Base-by-base conservation (phyloP, 768 basidiomycete genomes). In the Lanmaoa pseudosensibilis region DNA sequence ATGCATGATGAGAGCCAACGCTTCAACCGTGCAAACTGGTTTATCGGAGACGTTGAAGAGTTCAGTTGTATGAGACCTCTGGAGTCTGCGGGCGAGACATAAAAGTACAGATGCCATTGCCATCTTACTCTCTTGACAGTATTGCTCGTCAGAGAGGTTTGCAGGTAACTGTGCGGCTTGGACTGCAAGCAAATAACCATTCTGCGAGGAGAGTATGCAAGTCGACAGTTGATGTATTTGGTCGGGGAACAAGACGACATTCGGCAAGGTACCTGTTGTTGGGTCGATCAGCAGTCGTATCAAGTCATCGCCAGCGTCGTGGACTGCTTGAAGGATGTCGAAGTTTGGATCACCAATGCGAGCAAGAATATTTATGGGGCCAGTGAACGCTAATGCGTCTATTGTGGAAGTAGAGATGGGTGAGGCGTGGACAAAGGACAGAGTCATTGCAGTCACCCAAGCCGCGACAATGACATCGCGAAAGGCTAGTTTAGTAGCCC, bases 41-140 rank as follows among this genome's bases (percentile, higher is more conserved):
- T 67, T 71, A 19, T 57, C 59, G 39, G 65, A 64, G 32, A 65
- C 61, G 23, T 59, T 65, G 40, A 74, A 57, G 5, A 60, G 33
- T 45, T 62, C 63, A n/a, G 63, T 54, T 19, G 63, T 37, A n/a
- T 70, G 63, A 8, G 67, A 65, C 10, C 61, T 55, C 59, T 81
- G 81, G 19, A 78, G 71, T 27, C 74, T 65, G 59, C 78, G 80
- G 19, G 80, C 79, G 16, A 82, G 72, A 36, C 75, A 75, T 50
- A 82, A 71, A 33, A 80, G 62, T 21, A 79, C 66, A 37, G 75
- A 74, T 44, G 75, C 73, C 46, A 75, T 73, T 55, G 73, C 75
- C 61, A 62, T 61, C 57, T 59, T 73, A 23, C 60, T 63, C 46
- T 71, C 65, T 45, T 48, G 59, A 39, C 40, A 55, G 15, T 50